Base-by-base conservation (phyloP, 495 filamentous ascomycete genomes). In the Pseudotulostoma volvatum region DNA sequence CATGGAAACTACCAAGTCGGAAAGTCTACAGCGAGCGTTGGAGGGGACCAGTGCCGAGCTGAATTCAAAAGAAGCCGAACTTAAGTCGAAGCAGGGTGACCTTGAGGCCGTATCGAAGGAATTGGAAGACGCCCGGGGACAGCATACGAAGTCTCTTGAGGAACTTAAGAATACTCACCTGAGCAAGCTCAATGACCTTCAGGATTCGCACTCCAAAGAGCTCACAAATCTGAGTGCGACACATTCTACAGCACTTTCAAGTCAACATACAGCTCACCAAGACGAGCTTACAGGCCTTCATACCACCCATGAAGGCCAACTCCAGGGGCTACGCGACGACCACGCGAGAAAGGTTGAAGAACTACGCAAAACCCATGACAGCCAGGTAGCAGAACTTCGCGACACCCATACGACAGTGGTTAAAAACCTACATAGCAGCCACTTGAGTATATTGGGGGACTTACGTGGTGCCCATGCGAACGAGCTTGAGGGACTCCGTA, bases 331-430 rank as follows among this genome's bases (percentile, higher is more conserved):
- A 18, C 44, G 40, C 16, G 23, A 51, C 23, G 34, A 32, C 34
- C 60, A 64, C 38, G 45, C 52, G 14, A 38, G 43, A 14, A 52
- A 61, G 41, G 23, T 61, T 19, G 55, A 56, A 14, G 23, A 28
- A 28, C 5, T 11, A 28, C 23, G 23, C 23, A 5, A 28, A 11
- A 28, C 5, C 5, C 23, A 28, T 28, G 23, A 5, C 5, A 28
- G 23, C 23, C 5, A 5, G 11, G 5, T 28, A 5, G 23, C 5
- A 11, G 23, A 28, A 28, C 5, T 11, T 28, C 23, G 11, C 23
- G 5, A 28, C 5, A 28, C 5, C 11, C 23, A 28, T 11, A 11
- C 23, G 23, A 11, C 5, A 28, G 23, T 5, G 11, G 5, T 28
- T 28, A 5, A 28, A 28, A 11, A 28, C 23, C 5, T 11, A 5